Base-by-base conservation (phyloP, 345 rosid genomes). In the Heritiera fomes region DNA sequence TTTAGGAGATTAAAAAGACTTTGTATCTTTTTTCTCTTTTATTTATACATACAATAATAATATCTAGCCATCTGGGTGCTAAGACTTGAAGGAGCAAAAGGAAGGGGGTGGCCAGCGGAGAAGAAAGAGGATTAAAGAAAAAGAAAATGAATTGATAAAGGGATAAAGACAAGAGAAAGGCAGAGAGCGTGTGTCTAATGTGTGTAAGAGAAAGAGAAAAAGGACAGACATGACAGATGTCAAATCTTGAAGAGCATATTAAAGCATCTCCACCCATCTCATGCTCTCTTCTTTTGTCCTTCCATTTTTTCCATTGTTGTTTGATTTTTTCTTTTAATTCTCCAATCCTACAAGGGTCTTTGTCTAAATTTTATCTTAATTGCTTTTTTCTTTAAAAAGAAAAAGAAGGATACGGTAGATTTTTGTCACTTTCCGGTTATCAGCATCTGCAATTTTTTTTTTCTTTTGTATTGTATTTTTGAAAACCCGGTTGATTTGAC, bases 211-310 rank as follows among this genome's bases (percentile, higher is more conserved):
- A 62, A 75, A 20, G 66, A 12, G 17, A 10, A 50, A 28, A 53
- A 32, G 32, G 17, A 9, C 10, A 68, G 71, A 72, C 72, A 43
- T 65, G 87, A 87, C 90, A 87, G 80, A 73, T 86, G 89, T 86
- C 87, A 76, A 84, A 82, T 78, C 83, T 38, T 41, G 66, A 83
- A 85, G 85, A 72, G 86, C 87, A 78, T 70, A 80, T 70, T 77
- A 71, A 73, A 84, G 88, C 89, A 79, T 84, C 90, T 89, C 83
- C 87, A 83, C 89, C 82, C 85, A 72, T 80, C 79, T 17, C 81
- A 17, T 47, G 34, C 73, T 56, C 77, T 53, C 61, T 38, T 72
- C 45, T 60, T 45, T 20, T 65, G 76, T 72, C 76, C 61, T 72
- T 34, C 71, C 30, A 8, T 17, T 52, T 23, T 50, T 34, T 14